Base-by-base conservation (phyloP, 2,329 filamentous ascomycete genomes). In the Aspergillus puulaauensis region DNA sequence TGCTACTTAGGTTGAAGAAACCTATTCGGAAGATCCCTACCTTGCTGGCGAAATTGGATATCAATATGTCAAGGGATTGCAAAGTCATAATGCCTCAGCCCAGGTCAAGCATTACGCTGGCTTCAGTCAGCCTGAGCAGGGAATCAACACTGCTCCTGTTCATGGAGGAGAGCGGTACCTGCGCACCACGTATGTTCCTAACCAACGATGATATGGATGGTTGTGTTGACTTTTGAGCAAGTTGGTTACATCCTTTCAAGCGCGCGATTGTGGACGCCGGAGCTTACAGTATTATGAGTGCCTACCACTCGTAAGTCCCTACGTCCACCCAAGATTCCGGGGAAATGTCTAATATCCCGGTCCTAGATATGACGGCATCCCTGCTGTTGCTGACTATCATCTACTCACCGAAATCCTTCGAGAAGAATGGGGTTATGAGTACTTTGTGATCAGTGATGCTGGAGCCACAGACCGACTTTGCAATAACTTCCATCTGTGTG, bases 71-170 rank as follows among this genome's bases (percentile, higher is more conserved):
- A 81, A 77, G 51, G 85, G 88, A 21, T 76, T 91, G 2, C 87
- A 91, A 70, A 80, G 80, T 12, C 77, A 80, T 35, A 86, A 86
- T 44, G 88, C 91, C 5, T 86, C 84, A 23, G 84, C 89, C 15
- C 90, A 85, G 72, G 86, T 91, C 47, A 92, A 91, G 76, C 89
- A 92, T 69, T 91, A 88, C 69, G 86, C 86, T 12, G 89, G 83
- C 1, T 90, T 86, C 67, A 88, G 82, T 47, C 78, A 79, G 1
- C 88, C 88, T 0, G 89, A 91, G 66, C 88, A 91, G 69, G 89
- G 89, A 2, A 72, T 91, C 44, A 91, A 91, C 69, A 87, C 85
- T 8, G 87, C 81, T 0, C 82, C 82, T 5, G 81, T 84, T 0
- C 81, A 83, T 59, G 82, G 81, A 21, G 83, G 82, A 17, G 81